Evolutionary conservation across 2,329 filamentous ascomycete species (phyloP), one percentile per base, ranked within the genome.

Genomic region (Monosporascus sp.): DNA sequence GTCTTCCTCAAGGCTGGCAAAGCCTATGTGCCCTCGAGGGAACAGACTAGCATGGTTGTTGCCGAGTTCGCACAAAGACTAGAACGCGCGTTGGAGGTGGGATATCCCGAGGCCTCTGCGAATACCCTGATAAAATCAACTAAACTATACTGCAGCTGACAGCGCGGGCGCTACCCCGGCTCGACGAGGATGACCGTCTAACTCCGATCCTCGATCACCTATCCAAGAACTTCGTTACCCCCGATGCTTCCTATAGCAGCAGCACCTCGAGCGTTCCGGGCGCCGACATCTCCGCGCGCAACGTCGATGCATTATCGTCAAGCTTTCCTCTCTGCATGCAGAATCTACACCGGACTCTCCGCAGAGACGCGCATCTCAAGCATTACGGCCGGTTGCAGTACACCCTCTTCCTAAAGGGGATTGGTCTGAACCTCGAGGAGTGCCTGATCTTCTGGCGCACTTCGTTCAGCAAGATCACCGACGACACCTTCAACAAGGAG

Each of bases 401-500:
- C 76, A 90, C 89, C 0, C 82, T 99, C 4, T 99, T 99, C 80
- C 80, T 99, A 54, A 99, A 99, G 72, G 94, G 94, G 43, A 90
- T 97, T 54, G 94, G 94, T 0, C 77, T 99, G 27, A 90, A 83
- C 58, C 76, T 99, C n/a, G 91, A 97, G 65, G 93, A 99, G 71
- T 90, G 85, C 62, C 80, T 99, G 24, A 63, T 90, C 14, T 99
- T 99, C 76, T 99, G 94, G 94, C 86, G 94, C 11, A 81, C 84
- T 57, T 78, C 81, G 27, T 97, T 99, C 80, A 85, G 85, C 68
- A 88, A 90, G 60, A 84, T 95, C 59, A 92, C 89, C 0, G 94
- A 97, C 65, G 93, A 97, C 65, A 87, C 87, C 37, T 99, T 97
- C 80, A 95, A 95, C 73, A 97, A 97, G 67, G 91, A 97, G 68